Evolutionary conservation across 2,329 filamentous ascomycete genomes (phyloP), one percentile per base, ranked within the genome.

Genomic region (Aschersonia sp.): DNA sequence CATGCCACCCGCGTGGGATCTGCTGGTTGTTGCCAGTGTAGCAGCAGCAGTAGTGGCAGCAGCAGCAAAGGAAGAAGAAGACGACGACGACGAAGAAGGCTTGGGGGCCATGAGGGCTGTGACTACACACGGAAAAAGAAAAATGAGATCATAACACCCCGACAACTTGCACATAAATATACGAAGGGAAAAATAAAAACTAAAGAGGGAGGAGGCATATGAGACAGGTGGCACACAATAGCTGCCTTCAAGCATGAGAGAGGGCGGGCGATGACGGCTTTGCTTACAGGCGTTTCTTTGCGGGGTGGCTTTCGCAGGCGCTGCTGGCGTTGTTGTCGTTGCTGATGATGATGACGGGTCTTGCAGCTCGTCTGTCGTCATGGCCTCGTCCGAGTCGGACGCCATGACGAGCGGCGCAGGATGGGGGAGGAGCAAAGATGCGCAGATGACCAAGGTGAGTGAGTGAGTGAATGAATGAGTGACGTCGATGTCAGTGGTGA

Each of bases 261-360:
- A 37, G 35, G 35, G 8, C 35, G n/a, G 40, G 10, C 14, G 10
- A 9, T 41, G n/a, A n/a, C 9, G 7, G 10, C 40, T 41, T 22
- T 37, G 31, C 56, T 43, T 63, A 71, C 71, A 73, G 50, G 71
- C 69, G 60, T 73, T 71, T 46, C 40, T 12, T 12, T 11, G 40
- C 58, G 62, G 29, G 50, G 40, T 40, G 7, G 11, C 14, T 41
- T 7, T n/a, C 40, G 7, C 11, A n/a, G 40, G 11, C 40, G 40
- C n/a, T 41, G 10, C 14, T 37, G 35, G 12, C 35, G 22, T 22
- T 4, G 22, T 22, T 4, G 22, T 22, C 35, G 35, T 8, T 12
- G 35, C 8, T 12, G 35, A 37, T 37, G 44, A 47, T 12, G 59
- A 47, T 10, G 62, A 63, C 46, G 59, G 59, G 22, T 60, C 60